These are phyloP conservation scores for Brassica hybrid DNA, from an alignment of 441 rosid species.

Conservation along the genomic window DNA sequence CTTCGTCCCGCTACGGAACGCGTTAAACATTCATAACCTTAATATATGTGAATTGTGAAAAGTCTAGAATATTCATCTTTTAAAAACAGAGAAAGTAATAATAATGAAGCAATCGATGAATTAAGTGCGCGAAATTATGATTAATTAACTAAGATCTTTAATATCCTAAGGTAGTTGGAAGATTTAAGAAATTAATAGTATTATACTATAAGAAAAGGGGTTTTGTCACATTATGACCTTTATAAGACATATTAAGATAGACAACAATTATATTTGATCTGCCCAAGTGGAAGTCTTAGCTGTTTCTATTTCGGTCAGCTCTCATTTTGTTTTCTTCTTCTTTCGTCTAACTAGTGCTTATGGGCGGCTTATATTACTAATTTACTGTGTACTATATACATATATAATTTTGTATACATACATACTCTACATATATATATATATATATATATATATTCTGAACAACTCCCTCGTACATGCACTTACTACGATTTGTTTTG, in stretches of 20 bases:
- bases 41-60: too few species aligned
- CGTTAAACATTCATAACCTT: too few species aligned
- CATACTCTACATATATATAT: not conserved
- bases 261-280: slow-evolving; percentile 37
- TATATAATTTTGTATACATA: not conserved
- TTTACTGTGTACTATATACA: slow-evolving; percentile 10
- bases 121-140: slow-evolving; percentile 24
- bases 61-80: too few species aligned
- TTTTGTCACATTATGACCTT: slow-evolving; percentile 37
- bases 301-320: slow-evolving; percentile 32
- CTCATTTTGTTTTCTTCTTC: slow-evolving; percentile 7
- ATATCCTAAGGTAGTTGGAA: slow-evolving; percentile 27
- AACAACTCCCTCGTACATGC: slow-evolving; percentile 27
- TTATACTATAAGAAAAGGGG: slow-evolving; percentile 14
- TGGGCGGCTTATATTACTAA: slow-evolving; percentile 42
- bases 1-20: too few species aligned
- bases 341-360: slow-evolving; percentile 23
- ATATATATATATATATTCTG: not conserved
- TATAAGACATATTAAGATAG: slow-evolving; percentile 42
- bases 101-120: slow-evolving; percentile 44
- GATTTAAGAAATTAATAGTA: slow-evolving; percentile 5
- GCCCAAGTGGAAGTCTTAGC: slow-evolving; percentile 43
- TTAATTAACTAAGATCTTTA: not conserved
- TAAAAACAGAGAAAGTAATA: not conserved
- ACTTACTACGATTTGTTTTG: not conserved